phyloP scores from a whole-genome alignment of 805 yeast species.

The Pachysolen tannophilus region DNA sequence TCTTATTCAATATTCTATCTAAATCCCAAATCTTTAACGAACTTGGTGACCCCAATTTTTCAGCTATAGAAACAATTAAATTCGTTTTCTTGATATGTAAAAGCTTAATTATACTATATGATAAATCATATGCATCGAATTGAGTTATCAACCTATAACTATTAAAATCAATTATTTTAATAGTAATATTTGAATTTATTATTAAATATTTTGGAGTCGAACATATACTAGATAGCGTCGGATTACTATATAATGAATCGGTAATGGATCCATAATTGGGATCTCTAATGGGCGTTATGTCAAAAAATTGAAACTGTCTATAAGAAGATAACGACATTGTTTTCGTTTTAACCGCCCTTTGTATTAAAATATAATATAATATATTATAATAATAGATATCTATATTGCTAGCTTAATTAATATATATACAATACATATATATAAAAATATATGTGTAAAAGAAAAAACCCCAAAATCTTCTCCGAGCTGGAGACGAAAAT shows the following conservation, averaged over 20 bases:
- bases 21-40: conserved; percentile 69
- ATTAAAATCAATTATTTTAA: conserved; percentile 52
- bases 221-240: conserved; percentile 56
- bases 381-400: too few relatives aligned
- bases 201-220: conserved; percentile 50
- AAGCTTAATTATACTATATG: conserved; percentile 55
- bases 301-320: conserved; percentile 82
- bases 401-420: too few relatives aligned
- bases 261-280: conserved; percentile 54
- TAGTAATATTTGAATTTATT: conserved; percentile 44
- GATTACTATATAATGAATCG: conserved; percentile 71
- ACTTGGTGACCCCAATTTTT: conserved; percentile 62
- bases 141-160: conserved; percentile 37
- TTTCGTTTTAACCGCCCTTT: not conserved
- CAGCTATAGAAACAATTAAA: conserved; percentile 65
- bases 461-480: too few relatives aligned
- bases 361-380: too few relatives aligned
- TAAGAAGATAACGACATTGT: conserved; percentile 25
- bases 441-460: too few relatives aligned
- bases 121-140: conserved; percentile 60
- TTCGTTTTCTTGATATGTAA: conserved; percentile 38
- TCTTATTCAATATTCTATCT: conserved; percentile 31
- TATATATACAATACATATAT: too few relatives aligned
- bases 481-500: too few relatives aligned
- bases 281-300: conserved; percentile 74